Base-by-base conservation (phyloP, 2,329 filamentous ascomycete genomes). In the Calonectria crousiana region DNA sequence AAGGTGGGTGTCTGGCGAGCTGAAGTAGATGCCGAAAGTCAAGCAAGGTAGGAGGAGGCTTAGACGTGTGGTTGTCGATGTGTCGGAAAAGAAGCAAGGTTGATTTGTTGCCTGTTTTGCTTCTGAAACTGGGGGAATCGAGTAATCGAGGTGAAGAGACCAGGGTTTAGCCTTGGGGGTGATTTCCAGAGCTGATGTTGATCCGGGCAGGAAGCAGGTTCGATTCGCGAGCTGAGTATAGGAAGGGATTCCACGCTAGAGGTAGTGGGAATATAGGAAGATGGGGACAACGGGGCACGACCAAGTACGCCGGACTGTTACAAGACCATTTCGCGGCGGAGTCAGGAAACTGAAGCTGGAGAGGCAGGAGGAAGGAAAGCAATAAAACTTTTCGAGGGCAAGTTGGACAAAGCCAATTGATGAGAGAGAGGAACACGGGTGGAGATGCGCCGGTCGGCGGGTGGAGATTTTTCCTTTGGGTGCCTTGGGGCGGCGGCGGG, bases 301-400 rank as follows among this genome's bases (percentile, higher is more conserved):
- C 72, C 75, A 80, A 75, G 71, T 68, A 69, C 77, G 78, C 73
- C 76, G 76, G 76, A 75, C 72, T 75, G 75, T 75, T 78, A 80
- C 74, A 81, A 66, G 69, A 80, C 76, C 79, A 81, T 81, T 73
- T 80, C 78, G 77, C 74, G 71, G 77, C 75, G 69, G 75, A 80
- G 76, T 73, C 74, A 30, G 18, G 73, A 53, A 73, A 72, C 65
- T 72, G 77, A 67, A 79, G 79, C 76, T 79, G 79, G 70, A 80
- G 75, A 80, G 77, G 76, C 78, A 78, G 76, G 69, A 80, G 70
- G 69, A 76, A 68, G 78, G 76, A 73, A 74, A 75, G 71, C 74
- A 78, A 80, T 80, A 81, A 82, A 82, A 80, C 72, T 81, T 82
- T 80, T 80, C 76, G 76, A 80, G 76, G 76, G 69, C 76, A 80